Evolutionary conservation across 352 stramenopile species (phyloP).

Genomic region (Globisporangium uncinulatum): DNA sequence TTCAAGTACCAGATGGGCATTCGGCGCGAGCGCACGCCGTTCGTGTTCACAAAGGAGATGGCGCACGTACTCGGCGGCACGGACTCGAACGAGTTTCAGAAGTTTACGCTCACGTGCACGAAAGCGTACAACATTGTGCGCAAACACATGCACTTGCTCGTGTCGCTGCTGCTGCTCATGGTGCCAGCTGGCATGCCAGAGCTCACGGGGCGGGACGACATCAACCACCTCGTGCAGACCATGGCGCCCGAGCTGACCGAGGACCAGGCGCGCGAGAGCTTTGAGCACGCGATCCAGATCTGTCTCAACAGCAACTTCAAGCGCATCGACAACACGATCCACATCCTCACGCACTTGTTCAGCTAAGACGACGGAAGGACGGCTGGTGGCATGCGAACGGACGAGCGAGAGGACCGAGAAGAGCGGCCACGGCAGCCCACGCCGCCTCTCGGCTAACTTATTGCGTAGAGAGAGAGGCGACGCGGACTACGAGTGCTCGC

Average conservation of each 20-base stretch:
- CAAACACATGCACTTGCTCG: conserved; percentile 84
- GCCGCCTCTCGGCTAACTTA: conserved; percentile 15
- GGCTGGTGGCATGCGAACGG: neutral
- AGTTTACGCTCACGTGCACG: conserved; percentile 70
- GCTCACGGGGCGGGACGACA: conserved; percentile 70
- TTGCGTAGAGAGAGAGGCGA: conserved; percentile 9
- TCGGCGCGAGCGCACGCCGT: conserved; percentile 76
- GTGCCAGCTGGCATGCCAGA: conserved; percentile 85
- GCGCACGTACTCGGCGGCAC: conserved; percentile 77
- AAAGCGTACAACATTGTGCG: conserved; percentile 71
- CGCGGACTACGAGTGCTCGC: too few species aligned
- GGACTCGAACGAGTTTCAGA: conserved; percentile 62
- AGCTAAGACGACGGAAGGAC: conserved; percentile 11
- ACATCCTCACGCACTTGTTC: conserved; percentile 62
- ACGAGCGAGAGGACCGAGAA: neutral
- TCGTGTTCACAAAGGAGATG: conserved; percentile 89
- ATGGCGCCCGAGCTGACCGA: conserved; percentile 68
- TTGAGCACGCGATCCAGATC: conserved; percentile 76
- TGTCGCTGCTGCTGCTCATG: conserved; percentile 82
- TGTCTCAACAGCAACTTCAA: conserved; percentile 85
- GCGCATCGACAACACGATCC: conserved; percentile 84
- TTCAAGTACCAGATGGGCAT: conserved; percentile 89
- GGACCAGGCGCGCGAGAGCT: conserved; percentile 54
- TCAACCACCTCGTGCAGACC: conserved; percentile 82
- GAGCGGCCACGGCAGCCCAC: neutral